Percentiles rank a stretch among this genome's conserved stretches.
Evolutionary conservation across 768 basidiomycete genomes (phyloP).

Genomic region (Suillus variegatus): DNA sequence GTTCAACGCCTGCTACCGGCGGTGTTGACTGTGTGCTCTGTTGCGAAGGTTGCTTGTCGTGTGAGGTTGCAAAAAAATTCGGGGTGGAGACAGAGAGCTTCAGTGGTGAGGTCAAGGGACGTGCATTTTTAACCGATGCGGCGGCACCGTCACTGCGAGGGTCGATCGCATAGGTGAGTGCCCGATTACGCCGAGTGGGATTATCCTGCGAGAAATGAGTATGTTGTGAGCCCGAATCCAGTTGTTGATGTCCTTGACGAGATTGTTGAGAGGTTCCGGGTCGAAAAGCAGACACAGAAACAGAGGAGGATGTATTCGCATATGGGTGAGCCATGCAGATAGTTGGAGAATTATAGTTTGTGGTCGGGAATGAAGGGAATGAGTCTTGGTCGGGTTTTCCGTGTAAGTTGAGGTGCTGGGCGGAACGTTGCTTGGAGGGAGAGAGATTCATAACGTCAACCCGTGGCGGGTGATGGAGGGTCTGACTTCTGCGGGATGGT

Average conservation of each 20-base stretch:
- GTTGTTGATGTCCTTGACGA: constrained; percentile 16
- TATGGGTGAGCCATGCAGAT: constrained; percentile 49
- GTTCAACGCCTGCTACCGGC: constrained; percentile 44
- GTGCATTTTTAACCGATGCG: not conserved
- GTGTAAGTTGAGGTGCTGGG: constrained; percentile 17
- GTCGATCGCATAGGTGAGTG: constrained; percentile 2
- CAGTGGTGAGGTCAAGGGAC: constrained; percentile 23
- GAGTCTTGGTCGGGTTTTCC: constrained; percentile 23
- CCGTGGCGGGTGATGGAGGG: constrained; percentile 13
- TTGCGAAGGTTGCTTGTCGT: constrained; percentile 14
- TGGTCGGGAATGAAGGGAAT: constrained; percentile 16
- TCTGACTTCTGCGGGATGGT: constrained; percentile 14
- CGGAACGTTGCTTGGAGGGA: constrained; percentile 18
- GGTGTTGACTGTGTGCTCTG: constrained; percentile 22
- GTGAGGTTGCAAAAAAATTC: constrained; percentile 44
- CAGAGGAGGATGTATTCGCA: constrained; percentile 42
- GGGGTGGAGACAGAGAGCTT: constrained; percentile 68
- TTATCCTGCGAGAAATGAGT: constrained; percentile 14
- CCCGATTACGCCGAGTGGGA: not conserved
- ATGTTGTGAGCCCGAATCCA: constrained; percentile 4
- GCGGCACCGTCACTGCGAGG: not conserved
- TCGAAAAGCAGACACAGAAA: constrained; percentile 17
- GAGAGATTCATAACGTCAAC: constrained; percentile 15
- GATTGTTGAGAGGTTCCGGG: constrained; percentile 28
- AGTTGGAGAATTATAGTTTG: constrained; percentile 16